phyloP scores from a whole-genome alignment of 495 filamentous ascomycete species.

The Ramalina intermedia region DNA sequence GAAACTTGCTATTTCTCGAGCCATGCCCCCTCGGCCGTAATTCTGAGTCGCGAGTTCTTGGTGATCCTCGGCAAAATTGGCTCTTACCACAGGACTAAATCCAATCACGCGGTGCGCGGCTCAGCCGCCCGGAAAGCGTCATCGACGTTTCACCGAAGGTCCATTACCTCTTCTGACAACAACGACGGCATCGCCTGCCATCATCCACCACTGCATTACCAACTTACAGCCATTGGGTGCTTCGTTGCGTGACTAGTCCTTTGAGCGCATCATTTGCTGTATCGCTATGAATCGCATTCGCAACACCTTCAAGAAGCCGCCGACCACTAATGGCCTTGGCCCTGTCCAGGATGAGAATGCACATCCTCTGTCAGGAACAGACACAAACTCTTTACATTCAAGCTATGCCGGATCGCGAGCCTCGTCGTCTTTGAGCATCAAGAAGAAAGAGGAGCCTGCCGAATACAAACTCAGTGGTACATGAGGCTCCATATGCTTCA shows the following conservation, averaged over 20 bases:
- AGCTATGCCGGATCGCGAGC: constrained; percentile 40
- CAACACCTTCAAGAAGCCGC: constrained; percentile 54
- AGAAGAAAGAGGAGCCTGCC: constrained; percentile 41
- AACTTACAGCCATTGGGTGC: not conserved
- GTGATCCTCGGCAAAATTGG: too few relatives aligned
- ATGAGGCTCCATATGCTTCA: constrained; percentile 10
- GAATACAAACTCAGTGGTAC: constrained; percentile 78
- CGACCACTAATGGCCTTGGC: constrained; percentile 27
- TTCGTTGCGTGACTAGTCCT: not conserved
- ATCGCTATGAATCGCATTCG: constrained; percentile 56
- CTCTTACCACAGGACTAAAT: too few relatives aligned
- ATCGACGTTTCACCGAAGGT: not conserved
- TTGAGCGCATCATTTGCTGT: not conserved
- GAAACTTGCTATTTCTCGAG: too few relatives aligned
- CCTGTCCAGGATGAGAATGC: constrained; percentile 38
- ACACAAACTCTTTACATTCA: constrained; percentile 24
- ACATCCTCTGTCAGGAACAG: constrained; percentile 36
- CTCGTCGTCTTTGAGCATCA: constrained; percentile 48
- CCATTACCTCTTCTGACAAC: not conserved
- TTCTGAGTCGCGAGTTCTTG: too few relatives aligned
- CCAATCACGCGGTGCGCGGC: not conserved
- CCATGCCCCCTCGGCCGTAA: too few relatives aligned
- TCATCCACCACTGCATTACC: not conserved
- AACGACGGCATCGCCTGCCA: not conserved
- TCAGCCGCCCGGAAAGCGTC: not conserved